Evolutionary conservation across 768 basidiomycete species (phyloP), one percentile per base, ranked within the genome.

Genomic region (Hemileccinum impolitum): DNA sequence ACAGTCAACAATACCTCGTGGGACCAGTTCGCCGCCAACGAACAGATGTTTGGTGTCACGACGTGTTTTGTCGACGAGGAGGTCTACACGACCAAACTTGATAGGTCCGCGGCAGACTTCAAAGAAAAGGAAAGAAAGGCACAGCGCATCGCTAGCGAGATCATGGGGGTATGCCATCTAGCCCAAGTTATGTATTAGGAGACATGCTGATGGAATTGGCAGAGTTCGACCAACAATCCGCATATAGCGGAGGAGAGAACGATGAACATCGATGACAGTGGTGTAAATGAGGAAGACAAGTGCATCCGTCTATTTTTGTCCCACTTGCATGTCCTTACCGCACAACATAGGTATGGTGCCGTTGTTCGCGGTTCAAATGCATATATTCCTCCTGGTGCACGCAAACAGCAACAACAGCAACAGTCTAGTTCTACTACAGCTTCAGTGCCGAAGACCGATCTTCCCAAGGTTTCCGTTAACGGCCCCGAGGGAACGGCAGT

Each of bases 21-120:
- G 91, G 94, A 99, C 68, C 93, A 96, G 68, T 99, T 95, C 59
- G 85, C 84, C 17, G 90, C 75, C 36, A 99, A 98, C 69, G 95
- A 98, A 70, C 77, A 87, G 59, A 75, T 91, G 47, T 98, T 96
- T 63, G 96, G 96, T 19, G 84, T 95, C 53, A 92, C 77, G 60
- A 92, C 93, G 9, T 81, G 81, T 58, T 99, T 91, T 30, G 9
- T 30, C 68, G 87, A 95, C 61, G 96, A 99, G 72, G 90, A 95
- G 49, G 64, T 84, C 30, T 99, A 99, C 67, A 98, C 96, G 11
- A 98, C 95, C 15, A 92, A 84, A 70, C 76, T 99, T 39, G 91
- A 98, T 64, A 81, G 90, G 54, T 79, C 71, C 46, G 87, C 82
- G 7, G 79, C 86, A 18, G 94, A 94, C 67, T 99, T 78, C 68